Evolutionary conservation across 805 yeast genomes (phyloP).

Genomic region (Osmozyma mogii): DNA sequence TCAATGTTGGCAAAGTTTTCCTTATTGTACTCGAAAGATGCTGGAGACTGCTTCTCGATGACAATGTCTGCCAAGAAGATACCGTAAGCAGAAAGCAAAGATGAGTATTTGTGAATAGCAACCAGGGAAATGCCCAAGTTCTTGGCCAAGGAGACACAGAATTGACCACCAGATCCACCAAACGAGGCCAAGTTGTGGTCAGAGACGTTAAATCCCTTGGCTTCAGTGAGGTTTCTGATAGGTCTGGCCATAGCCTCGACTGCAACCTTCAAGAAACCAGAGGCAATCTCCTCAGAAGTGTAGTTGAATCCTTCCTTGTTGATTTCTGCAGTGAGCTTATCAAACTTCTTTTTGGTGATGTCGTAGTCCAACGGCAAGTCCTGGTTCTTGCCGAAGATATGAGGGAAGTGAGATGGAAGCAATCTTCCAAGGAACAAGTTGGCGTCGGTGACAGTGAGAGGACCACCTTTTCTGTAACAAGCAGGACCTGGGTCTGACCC

Average conservation of each 20-base stretch:
- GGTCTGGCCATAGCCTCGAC: conserved; percentile 16
- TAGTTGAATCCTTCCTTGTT: conserved; percentile 17
- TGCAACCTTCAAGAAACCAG: conserved; percentile 13
- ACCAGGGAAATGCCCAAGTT: conserved; percentile 12
- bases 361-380: conserved; percentile 34
- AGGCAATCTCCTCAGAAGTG: conserved; percentile 27
- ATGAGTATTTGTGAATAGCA: conserved; percentile 12
- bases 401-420: conserved; percentile 68
- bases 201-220: conserved; percentile 12
- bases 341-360: conserved; percentile 9
- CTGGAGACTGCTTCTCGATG: conserved; percentile 12
- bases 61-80: conserved; percentile 16
- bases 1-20: conserved; percentile 28
- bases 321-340: conserved; percentile 7
- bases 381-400: conserved; percentile 62
- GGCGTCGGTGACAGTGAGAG: conserved; percentile 80
- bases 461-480: conserved; percentile 79
- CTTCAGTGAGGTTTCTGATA: conserved; percentile 12
- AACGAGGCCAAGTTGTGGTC: conserved; percentile 12
- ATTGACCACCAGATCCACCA: conserved; percentile 16
- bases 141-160: conserved; percentile 12
- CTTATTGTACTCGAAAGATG: conserved; percentile 4
- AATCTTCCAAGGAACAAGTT: conserved; percentile 66
- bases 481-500: conserved; percentile 89
- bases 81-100: conserved; percentile 15